Evolutionary conservation across 306 rosid genomes (phyloP).

Genomic region (Pyrus communis): DNA sequence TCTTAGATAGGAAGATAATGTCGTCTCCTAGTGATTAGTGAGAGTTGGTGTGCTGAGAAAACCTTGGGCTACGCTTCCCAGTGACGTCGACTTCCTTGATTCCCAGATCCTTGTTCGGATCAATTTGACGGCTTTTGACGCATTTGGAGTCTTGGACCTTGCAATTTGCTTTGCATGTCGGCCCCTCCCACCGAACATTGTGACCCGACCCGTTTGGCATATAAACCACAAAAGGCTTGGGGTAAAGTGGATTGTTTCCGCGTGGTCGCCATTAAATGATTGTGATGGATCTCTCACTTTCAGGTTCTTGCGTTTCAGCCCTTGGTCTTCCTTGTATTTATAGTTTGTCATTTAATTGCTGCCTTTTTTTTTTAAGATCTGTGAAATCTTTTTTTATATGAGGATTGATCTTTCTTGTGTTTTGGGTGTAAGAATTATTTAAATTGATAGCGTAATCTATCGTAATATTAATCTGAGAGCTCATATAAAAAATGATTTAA

Average conservation of each 20-base stretch:
- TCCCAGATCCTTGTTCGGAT: background rate
- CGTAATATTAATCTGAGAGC: too few species aligned
- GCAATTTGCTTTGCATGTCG: background rate
- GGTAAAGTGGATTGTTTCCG: constrained; percentile 39
- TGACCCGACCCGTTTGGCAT: background rate
- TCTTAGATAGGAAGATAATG: background rate
- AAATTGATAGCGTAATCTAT: too few species aligned
- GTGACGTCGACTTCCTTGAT: background rate
- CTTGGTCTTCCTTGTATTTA: background rate
- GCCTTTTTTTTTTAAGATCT: background rate
- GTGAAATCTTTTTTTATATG: background rate
- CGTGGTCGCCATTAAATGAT: constrained; percentile 62
- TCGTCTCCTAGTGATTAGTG: background rate
- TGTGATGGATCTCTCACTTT: constrained; percentile 23
- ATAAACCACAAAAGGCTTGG: background rate
- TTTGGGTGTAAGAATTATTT: too few species aligned
- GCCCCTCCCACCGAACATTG: background rate
- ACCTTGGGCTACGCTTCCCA: background rate
- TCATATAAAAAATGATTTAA: too few species aligned
- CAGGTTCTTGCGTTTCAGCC: constrained; percentile 14
- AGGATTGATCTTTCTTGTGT: background rate
- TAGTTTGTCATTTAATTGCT: background rate
- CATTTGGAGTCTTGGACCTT: background rate
- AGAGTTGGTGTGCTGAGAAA: background rate
- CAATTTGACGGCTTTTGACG: background rate